Conservation (phyloP, 2,329 filamentous ascomycete genomes). For the Biscogniauxia marginata region DNA sequence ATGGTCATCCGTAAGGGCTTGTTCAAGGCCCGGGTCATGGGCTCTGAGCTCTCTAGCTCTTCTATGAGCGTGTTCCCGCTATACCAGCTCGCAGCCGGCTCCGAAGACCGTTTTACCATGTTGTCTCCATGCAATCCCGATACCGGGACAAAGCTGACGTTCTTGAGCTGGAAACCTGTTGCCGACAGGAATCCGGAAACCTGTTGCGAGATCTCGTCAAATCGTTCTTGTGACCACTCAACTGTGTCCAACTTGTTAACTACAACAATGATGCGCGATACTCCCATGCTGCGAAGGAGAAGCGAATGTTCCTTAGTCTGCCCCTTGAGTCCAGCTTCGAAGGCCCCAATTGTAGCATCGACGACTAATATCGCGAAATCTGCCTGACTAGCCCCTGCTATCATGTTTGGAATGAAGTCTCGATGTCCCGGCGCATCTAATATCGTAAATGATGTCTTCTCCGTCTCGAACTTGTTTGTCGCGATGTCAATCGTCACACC, state of each 20-base stretch:
- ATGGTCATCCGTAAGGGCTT: conserved; percentile 86
- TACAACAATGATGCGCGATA: conserved; percentile 83
- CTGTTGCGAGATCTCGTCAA: conserved; percentile 81
- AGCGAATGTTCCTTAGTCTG: conserved; percentile 94
- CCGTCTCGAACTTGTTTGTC: conserved; percentile 90
- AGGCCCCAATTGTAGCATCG: conserved; percentile 85
- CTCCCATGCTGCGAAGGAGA: conserved; percentile 84
- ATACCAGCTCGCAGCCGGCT: conserved; percentile 72
- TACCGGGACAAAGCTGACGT: conserved; percentile 83
- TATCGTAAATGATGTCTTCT: conserved; percentile 84
- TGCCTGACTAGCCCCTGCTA: conserved; percentile 91
- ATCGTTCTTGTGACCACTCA: conserved; percentile 77
- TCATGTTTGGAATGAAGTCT: conserved; percentile 99
- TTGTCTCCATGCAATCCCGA: conserved; percentile 90
- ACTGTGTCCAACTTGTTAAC: conserved; percentile 95
- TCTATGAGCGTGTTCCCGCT: conserved; percentile 74
- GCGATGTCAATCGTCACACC: conserved; percentile 97
- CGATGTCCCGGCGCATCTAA: conserved; percentile 91
- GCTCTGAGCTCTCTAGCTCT: conserved; percentile 80
- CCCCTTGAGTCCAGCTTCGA: conserved; percentile 88
- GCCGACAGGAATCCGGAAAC: conserved; percentile 78
- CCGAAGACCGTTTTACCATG: conserved; percentile 60
- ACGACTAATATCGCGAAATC: conserved; percentile 95
- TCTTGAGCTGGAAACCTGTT: conserved; percentile 78
- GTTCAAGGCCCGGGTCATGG: conserved; percentile 66